Conservation (phyloP, 129 eudicot species). For the Chrysanthemum lavandulifolium region DNA sequence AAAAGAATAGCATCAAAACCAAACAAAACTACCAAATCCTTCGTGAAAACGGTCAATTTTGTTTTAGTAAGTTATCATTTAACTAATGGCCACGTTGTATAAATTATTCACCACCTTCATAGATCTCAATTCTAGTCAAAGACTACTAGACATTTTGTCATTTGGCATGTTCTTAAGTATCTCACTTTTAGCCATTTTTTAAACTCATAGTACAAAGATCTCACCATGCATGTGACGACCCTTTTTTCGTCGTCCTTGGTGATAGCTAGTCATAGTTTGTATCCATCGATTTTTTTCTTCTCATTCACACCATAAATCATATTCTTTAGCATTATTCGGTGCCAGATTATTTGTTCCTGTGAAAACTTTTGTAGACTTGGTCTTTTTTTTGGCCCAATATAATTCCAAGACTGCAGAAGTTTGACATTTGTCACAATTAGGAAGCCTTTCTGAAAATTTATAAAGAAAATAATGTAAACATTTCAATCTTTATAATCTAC, state of each 20-base stretch:
- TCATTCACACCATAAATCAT: slow-evolving; percentile 25
- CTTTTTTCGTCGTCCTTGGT: too few relatives aligned
- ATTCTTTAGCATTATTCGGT: slow-evolving; percentile 31
- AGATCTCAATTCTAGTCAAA: slow-evolving; percentile 15
- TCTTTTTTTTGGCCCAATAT: slow-evolving; percentile 31
- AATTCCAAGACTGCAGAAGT: slow-evolving; percentile 19
- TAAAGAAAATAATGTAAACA: not conserved
- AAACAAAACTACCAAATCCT: too few relatives aligned
- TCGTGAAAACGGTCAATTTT: too few relatives aligned
- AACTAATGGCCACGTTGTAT: too few relatives aligned
- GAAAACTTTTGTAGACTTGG: slow-evolving; percentile 27
- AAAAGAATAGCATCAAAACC: too few relatives aligned
- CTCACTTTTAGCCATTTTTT: slow-evolving; percentile 17
- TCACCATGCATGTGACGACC: slow-evolving; percentile 16
- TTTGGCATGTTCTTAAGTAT: slow-evolving; percentile 27
- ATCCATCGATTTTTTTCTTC: slow-evolving; percentile 8
- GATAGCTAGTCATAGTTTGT: not conserved
- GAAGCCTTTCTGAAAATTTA: slow-evolving; percentile 19
- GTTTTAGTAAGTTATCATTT: too few relatives aligned
- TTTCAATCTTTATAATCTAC: slow-evolving; percentile 12
- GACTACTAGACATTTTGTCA: slow-evolving; percentile 14
- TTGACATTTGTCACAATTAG: slow-evolving; percentile 44
- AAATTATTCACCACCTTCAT: too few relatives aligned
- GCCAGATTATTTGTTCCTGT: slow-evolving; percentile 26
- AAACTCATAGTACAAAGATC: slow-evolving; percentile 16